phyloP scores from a whole-genome alignment of 108 stramenopile species.

The Pseudonitzschia multiseries region DNA sequence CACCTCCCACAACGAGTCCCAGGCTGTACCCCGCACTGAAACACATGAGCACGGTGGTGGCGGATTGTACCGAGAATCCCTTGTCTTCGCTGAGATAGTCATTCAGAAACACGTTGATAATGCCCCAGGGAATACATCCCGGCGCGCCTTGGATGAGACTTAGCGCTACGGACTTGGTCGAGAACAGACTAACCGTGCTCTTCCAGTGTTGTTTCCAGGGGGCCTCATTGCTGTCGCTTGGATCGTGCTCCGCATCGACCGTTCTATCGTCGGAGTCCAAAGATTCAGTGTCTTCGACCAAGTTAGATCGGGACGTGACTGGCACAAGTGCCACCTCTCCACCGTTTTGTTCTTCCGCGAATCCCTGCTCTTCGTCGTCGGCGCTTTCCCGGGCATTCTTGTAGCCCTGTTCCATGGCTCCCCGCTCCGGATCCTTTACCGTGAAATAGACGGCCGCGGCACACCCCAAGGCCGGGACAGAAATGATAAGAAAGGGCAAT shows the following conservation, averaged over 20 bases:
- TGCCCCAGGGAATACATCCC: constrained; percentile 85
- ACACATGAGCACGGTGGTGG: constrained; percentile 63
- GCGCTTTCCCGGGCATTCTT: not conserved
- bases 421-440: constrained; percentile 69
- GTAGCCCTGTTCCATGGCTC: constrained; percentile 56
- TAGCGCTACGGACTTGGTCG: constrained; percentile 64
- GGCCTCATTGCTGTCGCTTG: not conserved
- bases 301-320: not conserved
- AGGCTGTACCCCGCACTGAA: constrained; percentile 80
- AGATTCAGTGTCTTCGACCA: constrained; percentile 1
- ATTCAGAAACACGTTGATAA: constrained; percentile 83
- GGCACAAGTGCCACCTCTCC: constrained; percentile 23
- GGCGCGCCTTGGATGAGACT: constrained; percentile 84
- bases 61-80: constrained; percentile 69
- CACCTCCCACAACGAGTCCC: constrained; percentile 75
- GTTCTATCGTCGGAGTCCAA: not conserved
- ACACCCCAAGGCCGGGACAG: constrained; percentile 62
- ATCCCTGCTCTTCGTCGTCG: not conserved
- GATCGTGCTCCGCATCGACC: not conserved
- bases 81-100: constrained; percentile 80
- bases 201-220: constrained; percentile 28
- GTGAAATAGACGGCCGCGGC: constrained; percentile 60
- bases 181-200: constrained; percentile 43
- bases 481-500: constrained; percentile 77
- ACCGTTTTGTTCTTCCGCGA: not conserved